Percentiles rank a stretch among this genome's conserved stretches.
These are phyloP conservation scores for Termitomyces titanicus DNA, from an alignment of 768 basidiomycete species.

Conservation along the genomic window DNA sequence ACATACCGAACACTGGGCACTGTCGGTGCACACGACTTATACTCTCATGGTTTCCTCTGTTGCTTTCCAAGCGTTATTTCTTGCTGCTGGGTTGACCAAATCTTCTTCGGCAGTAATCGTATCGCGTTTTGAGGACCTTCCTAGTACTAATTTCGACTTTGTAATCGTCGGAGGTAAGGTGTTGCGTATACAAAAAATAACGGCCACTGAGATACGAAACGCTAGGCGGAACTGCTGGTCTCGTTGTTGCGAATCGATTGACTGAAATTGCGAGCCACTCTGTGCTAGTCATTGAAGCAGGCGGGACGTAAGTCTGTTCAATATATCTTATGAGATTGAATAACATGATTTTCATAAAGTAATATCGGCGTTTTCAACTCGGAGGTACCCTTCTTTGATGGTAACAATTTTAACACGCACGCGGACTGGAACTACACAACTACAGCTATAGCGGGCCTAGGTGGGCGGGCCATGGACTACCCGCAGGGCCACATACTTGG, in stretches of 20 bases:
- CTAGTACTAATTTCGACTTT: constrained; percentile 17
- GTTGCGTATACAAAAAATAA: not conserved
- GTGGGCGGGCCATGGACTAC: constrained; percentile 12
- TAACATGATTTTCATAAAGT: not conserved
- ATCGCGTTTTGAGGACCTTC: constrained; percentile 7
- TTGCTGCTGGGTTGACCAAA: not conserved
- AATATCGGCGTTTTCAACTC: constrained; percentile 13
- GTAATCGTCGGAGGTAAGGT: constrained; percentile 21
- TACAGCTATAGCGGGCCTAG: constrained; percentile 8
- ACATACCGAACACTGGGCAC: not conserved
- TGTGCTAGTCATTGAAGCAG: constrained; percentile 19
- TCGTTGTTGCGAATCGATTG: constrained; percentile 17
- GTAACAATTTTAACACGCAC: constrained; percentile 9
- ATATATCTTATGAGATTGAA: not conserved
- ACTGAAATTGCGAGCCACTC: constrained; percentile 14
- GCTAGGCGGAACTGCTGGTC: constrained; percentile 19
- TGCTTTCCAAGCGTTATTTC: not conserved
- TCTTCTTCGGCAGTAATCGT: constrained; percentile 6
- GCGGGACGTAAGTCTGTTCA: constrained; percentile 13
- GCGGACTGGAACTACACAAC: constrained; percentile 21
- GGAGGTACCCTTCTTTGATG: constrained; percentile 18
- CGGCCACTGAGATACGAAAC: not conserved
- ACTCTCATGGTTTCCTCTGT: not conserved
- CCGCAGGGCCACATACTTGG: constrained; percentile 18
- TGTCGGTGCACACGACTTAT: not conserved